phyloP scores from a whole-genome alignment of 768 basidiomycete genomes.

The Fistulinella prunicolor region DNA sequence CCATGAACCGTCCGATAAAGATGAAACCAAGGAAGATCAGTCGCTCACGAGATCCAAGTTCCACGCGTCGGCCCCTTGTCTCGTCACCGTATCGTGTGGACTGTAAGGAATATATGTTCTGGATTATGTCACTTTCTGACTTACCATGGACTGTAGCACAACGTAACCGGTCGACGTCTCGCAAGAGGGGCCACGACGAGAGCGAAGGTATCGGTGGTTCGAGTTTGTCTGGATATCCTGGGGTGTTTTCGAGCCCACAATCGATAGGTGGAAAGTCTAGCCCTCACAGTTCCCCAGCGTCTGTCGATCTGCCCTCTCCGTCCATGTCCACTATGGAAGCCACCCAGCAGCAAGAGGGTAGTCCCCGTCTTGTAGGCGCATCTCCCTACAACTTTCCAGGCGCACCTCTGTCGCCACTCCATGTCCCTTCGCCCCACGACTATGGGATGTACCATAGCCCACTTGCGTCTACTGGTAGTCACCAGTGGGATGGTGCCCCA shows the following conservation, averaged over 20 bases:
- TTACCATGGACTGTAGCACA: conserved; percentile 40
- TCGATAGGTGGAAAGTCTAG: conserved; percentile 47
- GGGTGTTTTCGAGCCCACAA: conserved; percentile 55
- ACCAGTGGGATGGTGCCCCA: conserved; percentile 46
- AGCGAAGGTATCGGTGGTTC: conserved; percentile 48
- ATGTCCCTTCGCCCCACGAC: conserved; percentile 56
- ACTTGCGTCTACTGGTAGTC: conserved; percentile 22
- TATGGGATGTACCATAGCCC: conserved; percentile 40
- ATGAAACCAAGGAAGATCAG: conserved; percentile 51
- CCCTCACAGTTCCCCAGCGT: conserved; percentile 74
- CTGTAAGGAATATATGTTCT: conserved; percentile 39
- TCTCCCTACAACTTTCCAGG: conserved; percentile 42
- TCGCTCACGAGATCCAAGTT: conserved; percentile 56
- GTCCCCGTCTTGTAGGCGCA: conserved; percentile 49
- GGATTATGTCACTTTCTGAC: conserved; percentile 14
- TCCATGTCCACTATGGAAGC: conserved; percentile 51
- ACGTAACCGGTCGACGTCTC: conserved; percentile 72
- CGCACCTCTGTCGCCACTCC: conserved; percentile 51
- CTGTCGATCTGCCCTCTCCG: conserved; percentile 70
- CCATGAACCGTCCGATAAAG: conserved; percentile 49
- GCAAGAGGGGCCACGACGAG: conserved; percentile 70
- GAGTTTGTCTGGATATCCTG: conserved; percentile 42
- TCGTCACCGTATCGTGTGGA: conserved; percentile 67
- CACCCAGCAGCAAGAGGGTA: conserved; percentile 46
- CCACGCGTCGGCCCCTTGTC: conserved; percentile 52